Conservation (phyloP, 176 grass and related monocot species). For the Carex cristatella region DNA sequence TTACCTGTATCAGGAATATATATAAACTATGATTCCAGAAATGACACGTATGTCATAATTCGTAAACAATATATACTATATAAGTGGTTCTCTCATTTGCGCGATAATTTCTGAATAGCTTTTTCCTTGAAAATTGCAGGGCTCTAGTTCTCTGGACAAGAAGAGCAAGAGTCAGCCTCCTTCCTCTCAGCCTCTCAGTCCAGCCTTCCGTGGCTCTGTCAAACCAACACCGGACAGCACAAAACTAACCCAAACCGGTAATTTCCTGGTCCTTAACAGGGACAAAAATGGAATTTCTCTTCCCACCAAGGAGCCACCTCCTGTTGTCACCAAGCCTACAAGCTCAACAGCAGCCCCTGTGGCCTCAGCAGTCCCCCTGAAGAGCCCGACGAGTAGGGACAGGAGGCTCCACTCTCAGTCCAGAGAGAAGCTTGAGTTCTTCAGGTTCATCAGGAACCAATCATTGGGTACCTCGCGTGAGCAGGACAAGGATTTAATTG, state of each 20-base stretch:
- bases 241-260: slow-evolving; percentile 31
- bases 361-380: slow-evolving; percentile 6
- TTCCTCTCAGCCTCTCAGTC: slow-evolving; percentile 27
- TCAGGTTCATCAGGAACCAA: slow-evolving; percentile 38
- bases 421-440: slow-evolving; percentile 41
- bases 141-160: slow-evolving; percentile 33
- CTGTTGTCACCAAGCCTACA: slow-evolving; percentile 8
- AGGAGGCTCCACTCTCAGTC: slow-evolving; percentile 33
- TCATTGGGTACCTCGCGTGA: slow-evolving; percentile 20
- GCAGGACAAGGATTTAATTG: background rate
- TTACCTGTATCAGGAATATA: background rate
- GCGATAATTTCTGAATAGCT: background rate
- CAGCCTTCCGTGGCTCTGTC: slow-evolving; percentile 5
- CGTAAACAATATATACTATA: background rate
- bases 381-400: slow-evolving; percentile 27
- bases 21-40: background rate
- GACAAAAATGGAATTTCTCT: slow-evolving; percentile 31
- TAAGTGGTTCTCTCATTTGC: background rate
- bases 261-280: slow-evolving; percentile 46
- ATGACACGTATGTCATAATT: background rate
- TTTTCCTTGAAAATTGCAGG: slow-evolving; percentile 13
- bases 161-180: slow-evolving; percentile 33
- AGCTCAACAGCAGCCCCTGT: slow-evolving; percentile 3
- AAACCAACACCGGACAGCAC: slow-evolving; percentile 19
- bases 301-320: slow-evolving; percentile 11